phyloP scores from a whole-genome alignment of 768 basidiomycete species.

The Exsudoporus frostii region DNA sequence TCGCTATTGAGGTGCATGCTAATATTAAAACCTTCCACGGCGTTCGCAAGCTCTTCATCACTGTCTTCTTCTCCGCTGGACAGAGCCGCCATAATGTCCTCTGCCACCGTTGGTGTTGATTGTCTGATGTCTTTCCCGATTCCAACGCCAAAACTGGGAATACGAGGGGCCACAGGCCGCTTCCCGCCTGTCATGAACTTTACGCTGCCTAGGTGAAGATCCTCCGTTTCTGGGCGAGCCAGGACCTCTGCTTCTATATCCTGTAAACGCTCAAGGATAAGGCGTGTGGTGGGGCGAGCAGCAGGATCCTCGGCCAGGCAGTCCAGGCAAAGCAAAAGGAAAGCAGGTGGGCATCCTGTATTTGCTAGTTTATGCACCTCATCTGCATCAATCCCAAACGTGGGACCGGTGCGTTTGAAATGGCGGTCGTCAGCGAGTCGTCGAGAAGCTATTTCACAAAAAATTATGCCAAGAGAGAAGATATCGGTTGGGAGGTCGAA shows the following conservation, averaged over 20 bases:
- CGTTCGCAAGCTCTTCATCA: slow-evolving; percentile 61
- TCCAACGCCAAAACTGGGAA: slow-evolving; percentile 82
- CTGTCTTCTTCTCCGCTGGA: slow-evolving; percentile 58
- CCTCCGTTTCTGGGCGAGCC: slow-evolving; percentile 59
- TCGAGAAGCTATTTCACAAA: slow-evolving; percentile 86
- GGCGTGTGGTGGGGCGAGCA: slow-evolving; percentile 69
- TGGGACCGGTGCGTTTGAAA: slow-evolving; percentile 75
- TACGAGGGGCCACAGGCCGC: slow-evolving; percentile 63
- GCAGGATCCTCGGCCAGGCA: slow-evolving; percentile 68
- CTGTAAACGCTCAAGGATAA: slow-evolving; percentile 75
- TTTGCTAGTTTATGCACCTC: slow-evolving; percentile 71
- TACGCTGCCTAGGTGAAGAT: slow-evolving; percentile 81
- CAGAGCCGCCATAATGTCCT: slow-evolving; percentile 33
- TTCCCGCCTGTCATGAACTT: slow-evolving; percentile 73
- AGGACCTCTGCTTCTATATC: slow-evolving; percentile 84
- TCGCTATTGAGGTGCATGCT: slow-evolving; percentile 48
- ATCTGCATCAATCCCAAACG: slow-evolving; percentile 70
- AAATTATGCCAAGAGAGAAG: slow-evolving; percentile 89
- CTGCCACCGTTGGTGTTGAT: slow-evolving; percentile 30
- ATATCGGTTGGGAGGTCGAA: slow-evolving; percentile 95
- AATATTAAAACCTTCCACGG: slow-evolving; percentile 48
- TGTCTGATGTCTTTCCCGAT: slow-evolving; percentile 57
- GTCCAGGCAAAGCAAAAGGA: slow-evolving; percentile 73
- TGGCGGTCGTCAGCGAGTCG: slow-evolving; percentile 79
- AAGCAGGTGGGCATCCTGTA: slow-evolving; percentile 73